Conservation (phyloP, 2,329 filamentous ascomycete genomes). For the Coniochaeta sp. region DNA sequence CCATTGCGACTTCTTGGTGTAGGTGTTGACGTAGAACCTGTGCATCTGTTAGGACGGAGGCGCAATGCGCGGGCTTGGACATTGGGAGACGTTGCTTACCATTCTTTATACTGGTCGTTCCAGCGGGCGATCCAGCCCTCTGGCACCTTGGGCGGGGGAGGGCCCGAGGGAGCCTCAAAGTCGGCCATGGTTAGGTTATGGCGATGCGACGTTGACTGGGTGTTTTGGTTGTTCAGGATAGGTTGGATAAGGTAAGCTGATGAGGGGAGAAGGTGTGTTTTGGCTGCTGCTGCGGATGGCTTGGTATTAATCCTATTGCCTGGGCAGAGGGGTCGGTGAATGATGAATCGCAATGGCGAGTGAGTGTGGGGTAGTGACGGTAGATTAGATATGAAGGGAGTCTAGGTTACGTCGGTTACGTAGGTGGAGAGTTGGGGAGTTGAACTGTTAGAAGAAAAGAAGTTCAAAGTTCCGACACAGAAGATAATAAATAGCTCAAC, state of each 20-base stretch:
- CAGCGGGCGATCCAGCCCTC: conserved; percentile 81
- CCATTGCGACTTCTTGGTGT: conserved; percentile 88
- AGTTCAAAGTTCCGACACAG: not conserved
- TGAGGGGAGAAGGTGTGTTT: not conserved
- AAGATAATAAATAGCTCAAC: not conserved
- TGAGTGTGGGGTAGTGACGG: not conserved
- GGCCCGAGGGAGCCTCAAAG: conserved; percentile 45
- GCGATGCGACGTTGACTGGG: not conserved
- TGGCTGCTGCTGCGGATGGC: not conserved
- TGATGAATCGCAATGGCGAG: not conserved
- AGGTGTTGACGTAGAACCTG: conserved; percentile 87
- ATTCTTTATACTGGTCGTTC: conserved; percentile 83
- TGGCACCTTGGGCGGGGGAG: conserved; percentile 55
- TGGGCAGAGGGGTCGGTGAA: not conserved
- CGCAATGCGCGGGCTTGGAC: conserved; percentile 31
- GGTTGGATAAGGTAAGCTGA: not conserved
- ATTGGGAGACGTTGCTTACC: conserved; percentile 35
- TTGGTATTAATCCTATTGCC: not conserved
- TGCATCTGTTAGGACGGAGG: not conserved
- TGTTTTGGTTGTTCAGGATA: not conserved
- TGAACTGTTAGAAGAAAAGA: not conserved
- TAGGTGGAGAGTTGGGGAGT: not conserved
- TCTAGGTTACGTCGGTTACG: not conserved
- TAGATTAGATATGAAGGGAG: not conserved
- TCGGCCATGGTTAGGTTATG: conserved; percentile 38